Evolutionary conservation across 1,284 basidiomycete species (phyloP).

Genomic region (Fomes fomentarius): DNA sequence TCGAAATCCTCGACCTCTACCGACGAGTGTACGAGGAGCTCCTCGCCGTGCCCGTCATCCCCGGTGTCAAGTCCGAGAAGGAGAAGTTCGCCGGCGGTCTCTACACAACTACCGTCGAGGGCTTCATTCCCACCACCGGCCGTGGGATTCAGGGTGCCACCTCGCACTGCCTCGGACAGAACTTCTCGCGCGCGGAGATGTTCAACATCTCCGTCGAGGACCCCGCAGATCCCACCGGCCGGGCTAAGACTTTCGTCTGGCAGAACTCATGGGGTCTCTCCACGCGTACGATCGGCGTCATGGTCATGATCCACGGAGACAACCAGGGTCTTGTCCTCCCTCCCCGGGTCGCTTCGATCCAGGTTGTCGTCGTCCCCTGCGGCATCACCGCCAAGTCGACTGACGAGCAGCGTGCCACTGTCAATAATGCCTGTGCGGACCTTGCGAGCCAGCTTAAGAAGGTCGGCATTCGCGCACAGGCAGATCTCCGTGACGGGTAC

Average conservation of each 20-base stretch:
- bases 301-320: conserved; percentile 99
- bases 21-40: conserved; percentile 96
- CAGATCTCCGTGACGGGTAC: conserved; percentile 93
- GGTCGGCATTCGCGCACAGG: conserved; percentile 83
- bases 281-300: conserved; percentile 96
- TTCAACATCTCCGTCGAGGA: conserved; percentile 98
- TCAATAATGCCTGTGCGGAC: conserved; percentile 81
- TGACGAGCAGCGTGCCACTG: conserved; percentile 70
- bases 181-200: conserved; percentile 96
- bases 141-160: conserved; percentile 99
- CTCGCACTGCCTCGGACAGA: conserved; percentile 97
- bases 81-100: conserved; percentile 99
- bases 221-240: conserved; percentile 73
- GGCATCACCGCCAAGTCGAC: conserved; percentile 86
- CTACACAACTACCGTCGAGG: conserved; percentile 98
- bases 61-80: conserved; percentile 97
- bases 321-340: conserved; percentile 97
- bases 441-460: conserved; percentile 74
- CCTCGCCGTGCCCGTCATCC: conserved; percentile 96
- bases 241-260: conserved; percentile 85
- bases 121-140: conserved; percentile 96
- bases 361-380: conserved; percentile 92
- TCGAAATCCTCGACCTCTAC: conserved; percentile 95
- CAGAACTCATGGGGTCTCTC: conserved; percentile 99
- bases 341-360: conserved; percentile 90